Base-by-base conservation (phyloP, 176 grass and related monocot genomes). In the Pontederia paniculata region DNA sequence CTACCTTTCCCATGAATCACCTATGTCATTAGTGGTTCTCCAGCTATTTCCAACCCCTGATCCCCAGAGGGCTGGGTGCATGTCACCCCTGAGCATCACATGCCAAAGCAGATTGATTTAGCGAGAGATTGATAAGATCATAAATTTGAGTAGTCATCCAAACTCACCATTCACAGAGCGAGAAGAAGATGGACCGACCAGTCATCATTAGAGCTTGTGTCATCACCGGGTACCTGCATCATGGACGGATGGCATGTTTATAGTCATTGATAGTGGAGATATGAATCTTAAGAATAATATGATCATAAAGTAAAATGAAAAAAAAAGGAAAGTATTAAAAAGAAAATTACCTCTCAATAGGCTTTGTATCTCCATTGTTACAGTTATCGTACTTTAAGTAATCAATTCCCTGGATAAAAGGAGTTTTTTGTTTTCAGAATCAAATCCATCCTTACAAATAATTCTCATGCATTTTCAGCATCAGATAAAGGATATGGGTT, bases 371-470 rank as follows among this genome's bases (percentile, higher is more conserved):
- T 21, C 76, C 88, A 66, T 91, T 93, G 61, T 98, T 82, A 68
- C 93, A 98, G 64, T 98, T 98, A 61, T 91, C 93, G 46, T 98
- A 88, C 80, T 91, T 98, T 2, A 98, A 76, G 78, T 91, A 98
- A 76, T 98, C 94, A 8, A 91, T 70, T 15, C 77, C 87, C 93
- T 98, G 74, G 9, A 49, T 2, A 46, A 70, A 5, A 16, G 22
- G n/a, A 62, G 50, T 20, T 21, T 21, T 42, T 18, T 62, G 19
- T 74, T 28, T 7, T 54, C 9, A 44, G 17, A 72, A 52, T 60
- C 59, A 63, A 5, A 37, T 5, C 28, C 25, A 31, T 0, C 28
- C 28, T 37, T 37, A 37, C 28, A 37, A 37, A 6, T 37, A 37
- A 37, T 37, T 37, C 3, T 37, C 28, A 37, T 37, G 1, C 28